Evolutionary conservation across 148 eudicot species (phyloP).

Genomic region (Arctostaphylos glauca): DNA sequence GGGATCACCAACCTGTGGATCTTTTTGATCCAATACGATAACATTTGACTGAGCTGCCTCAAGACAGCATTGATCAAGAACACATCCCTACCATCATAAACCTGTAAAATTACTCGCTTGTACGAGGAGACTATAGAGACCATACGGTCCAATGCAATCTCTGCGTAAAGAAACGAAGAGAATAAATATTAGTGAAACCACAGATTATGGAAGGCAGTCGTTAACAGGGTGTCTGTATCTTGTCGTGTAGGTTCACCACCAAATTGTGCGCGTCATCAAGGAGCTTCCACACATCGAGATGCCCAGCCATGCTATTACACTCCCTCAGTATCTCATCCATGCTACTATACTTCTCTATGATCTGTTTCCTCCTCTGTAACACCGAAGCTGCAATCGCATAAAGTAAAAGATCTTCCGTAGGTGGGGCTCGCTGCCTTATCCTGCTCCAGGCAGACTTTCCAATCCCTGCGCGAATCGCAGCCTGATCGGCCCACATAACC

Average conservation of each 20-base stretch:
- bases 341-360: constrained; percentile 84
- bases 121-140: constrained; percentile 3
- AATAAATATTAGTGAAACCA: constrained; percentile 2
- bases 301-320: constrained; percentile 95
- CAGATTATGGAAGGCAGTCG: not conserved
- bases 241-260: constrained; percentile 89
- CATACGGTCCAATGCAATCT: not conserved
- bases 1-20: not conserved
- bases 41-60: not conserved
- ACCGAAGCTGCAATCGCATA: constrained; percentile 96
- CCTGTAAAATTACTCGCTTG: not conserved
- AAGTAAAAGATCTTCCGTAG: constrained; percentile 83
- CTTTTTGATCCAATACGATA: not conserved
- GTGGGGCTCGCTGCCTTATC: constrained; percentile 91
- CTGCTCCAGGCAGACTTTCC: constrained; percentile 91
- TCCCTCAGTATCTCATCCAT: constrained; percentile 95
- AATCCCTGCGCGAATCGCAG: constrained; percentile 82
- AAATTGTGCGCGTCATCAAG: constrained; percentile 83
- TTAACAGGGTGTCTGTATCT: constrained; percentile 46
- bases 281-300: constrained; percentile 94
- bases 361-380: constrained; percentile 84
- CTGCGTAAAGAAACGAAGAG: not conserved
- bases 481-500: constrained; percentile 98
- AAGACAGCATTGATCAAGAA: not conserved
- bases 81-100: not conserved